Percentiles rank a stretch among this genome's conserved stretches.
phyloP scores from a whole-genome alignment of 2,329 filamentous ascomycete species.

The Nothophoma quercina region DNA sequence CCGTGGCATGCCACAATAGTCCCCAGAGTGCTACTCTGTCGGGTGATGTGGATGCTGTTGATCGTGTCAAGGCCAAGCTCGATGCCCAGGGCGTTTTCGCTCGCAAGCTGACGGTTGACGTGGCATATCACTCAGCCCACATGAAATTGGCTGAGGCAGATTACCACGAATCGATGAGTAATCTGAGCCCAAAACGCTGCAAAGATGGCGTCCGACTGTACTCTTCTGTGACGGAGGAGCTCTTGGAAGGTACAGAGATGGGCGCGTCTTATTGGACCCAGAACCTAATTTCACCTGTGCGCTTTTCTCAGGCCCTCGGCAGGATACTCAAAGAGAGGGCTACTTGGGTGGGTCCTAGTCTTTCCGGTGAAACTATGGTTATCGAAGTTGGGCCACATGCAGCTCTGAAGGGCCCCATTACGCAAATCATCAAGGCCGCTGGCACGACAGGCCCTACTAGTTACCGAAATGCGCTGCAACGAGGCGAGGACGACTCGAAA shows the following conservation, averaged over 20 bases:
- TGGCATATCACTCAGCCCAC: conserved; percentile 40
- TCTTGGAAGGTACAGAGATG: background rate
- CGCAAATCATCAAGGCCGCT: no score
- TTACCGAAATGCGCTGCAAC: no score
- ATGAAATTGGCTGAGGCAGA: conserved; percentile 24
- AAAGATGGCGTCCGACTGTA: background rate
- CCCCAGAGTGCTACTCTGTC: conserved; percentile 55
- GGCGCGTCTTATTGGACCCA: conserved; percentile 16
- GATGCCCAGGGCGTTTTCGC: conserved; percentile 50
- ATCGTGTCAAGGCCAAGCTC: conserved; percentile 41
- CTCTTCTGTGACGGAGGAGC: conserved; percentile 3
- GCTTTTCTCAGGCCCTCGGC: conserved; percentile 8
- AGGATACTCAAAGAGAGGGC: no score
- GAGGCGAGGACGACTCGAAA: no score
- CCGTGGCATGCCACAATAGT: conserved; percentile 49
- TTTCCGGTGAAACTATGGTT: no score
- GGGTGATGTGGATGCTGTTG: conserved; percentile 52
- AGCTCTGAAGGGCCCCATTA: no score
- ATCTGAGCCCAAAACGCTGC: background rate
- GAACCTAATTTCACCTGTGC: conserved; percentile 15
- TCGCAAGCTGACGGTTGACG: conserved; percentile 42
- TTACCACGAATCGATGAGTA: conserved; percentile 20
- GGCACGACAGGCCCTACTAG: no score
- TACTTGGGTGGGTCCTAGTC: no score
- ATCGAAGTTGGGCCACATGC: no score